Base-by-base conservation (phyloP, 441 rosid genomes). In the Gossypium schwendimanii region DNA sequence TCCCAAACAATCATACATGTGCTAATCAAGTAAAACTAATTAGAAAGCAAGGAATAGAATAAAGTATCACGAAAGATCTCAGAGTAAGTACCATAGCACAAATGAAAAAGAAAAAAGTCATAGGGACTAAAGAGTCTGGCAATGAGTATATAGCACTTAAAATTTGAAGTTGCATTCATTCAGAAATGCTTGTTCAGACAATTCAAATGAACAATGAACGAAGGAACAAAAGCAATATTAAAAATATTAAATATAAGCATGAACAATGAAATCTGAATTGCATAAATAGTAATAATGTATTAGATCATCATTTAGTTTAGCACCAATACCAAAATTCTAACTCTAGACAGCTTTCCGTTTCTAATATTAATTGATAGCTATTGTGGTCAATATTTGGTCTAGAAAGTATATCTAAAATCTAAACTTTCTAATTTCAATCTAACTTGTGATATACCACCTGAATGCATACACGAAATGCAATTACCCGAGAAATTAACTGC, bases 1-100 rank as follows among this genome's bases (percentile, higher is more conserved):
- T 50, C 71, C 57, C 59, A 67, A 47, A 49, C 9, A 1, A 49
- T n/a, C 58, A 67, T 26, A 67, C 4, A 67, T 49, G 71, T 15
- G 3, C 9, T 67, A 49, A 26, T 45, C n/a, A n/a, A 1, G 36
- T 3, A 49, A 47, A 49, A 50, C 26, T 66, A 67, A 49, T 49
- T 26, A 26, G 41, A 49, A 67, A 1, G 71, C 21, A 24, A 66
- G 3, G 58, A 24, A 45, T 45, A 44, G 26, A 12, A 23, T 44
- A 65, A 14, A 23, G 33, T 11, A 63, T 11, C 55, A 44, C 20
- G 17, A 63, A 39, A 4, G 26, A 18, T 39, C 39, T 33, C n/a
- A 41, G 52, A 41, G 28, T 41, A 10, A 41, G 28, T 41, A 10
- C 28, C 68, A 39, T 39, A 41, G 17, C 26, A 63, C 3, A 20